Evolutionary conservation across 2,329 filamentous ascomycete genomes (phyloP).

Genomic region (Alternaria viburni): DNA sequence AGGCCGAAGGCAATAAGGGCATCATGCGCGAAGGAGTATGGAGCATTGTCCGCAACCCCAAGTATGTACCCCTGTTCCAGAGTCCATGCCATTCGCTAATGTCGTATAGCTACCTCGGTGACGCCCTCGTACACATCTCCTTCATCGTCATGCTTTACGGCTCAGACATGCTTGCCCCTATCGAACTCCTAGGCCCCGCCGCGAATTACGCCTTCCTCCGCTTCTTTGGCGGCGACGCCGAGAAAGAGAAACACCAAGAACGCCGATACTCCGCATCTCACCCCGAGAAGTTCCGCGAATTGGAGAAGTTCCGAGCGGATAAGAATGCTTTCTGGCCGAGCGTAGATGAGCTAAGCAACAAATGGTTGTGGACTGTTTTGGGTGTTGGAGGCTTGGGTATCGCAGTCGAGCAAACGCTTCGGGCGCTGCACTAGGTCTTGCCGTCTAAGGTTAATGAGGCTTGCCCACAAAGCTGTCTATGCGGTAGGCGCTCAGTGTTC

Average conservation of each 20-base stretch:
- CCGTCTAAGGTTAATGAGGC: not conserved
- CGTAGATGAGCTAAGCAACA: conserved; percentile 58
- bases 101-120: conserved; percentile 63
- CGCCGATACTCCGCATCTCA: conserved; percentile 60
- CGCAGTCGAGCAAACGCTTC: conserved; percentile 53
- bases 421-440: conserved; percentile 35
- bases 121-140: conserved; percentile 64
- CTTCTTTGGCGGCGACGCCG: conserved; percentile 62
- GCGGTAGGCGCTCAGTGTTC: not conserved
- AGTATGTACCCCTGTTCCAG: conserved; percentile 53
- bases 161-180: conserved; percentile 61
- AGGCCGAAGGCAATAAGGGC: conserved; percentile 49
- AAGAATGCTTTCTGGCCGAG: conserved; percentile 68
- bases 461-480: not conserved
- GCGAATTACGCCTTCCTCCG: conserved; percentile 66
- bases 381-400: conserved; percentile 59
- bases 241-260: conserved; percentile 61
- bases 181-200: conserved; percentile 62
- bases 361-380: conserved; percentile 63
- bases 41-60: conserved; percentile 67
- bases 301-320: conserved; percentile 59
- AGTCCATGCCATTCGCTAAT: conserved; percentile 1
- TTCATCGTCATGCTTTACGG: conserved; percentile 65
- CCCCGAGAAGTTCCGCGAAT: conserved; percentile 59
- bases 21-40: conserved; percentile 65